Evolutionary conservation across 179 eudicot species (phyloP).

Genomic region (Silene coronaria): DNA sequence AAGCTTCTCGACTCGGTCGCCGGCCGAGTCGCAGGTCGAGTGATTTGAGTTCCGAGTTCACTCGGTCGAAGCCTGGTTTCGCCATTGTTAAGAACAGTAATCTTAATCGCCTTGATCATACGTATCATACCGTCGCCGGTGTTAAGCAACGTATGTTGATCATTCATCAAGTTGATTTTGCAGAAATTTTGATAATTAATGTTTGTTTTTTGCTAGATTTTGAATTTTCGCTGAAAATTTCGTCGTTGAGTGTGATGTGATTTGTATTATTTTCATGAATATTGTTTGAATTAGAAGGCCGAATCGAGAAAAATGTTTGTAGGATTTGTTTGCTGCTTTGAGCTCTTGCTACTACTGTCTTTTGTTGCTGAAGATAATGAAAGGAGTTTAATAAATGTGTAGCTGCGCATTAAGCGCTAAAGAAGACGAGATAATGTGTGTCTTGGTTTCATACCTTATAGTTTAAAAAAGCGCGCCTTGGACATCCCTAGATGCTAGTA

Average conservation of each 20-base stretch:
- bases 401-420: not conserved
- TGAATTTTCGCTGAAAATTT: not conserved
- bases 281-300: not conserved
- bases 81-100: slow-evolving; percentile 32
- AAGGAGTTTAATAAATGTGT: not conserved
- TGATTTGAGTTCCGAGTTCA: not conserved
- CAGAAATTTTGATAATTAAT: not conserved
- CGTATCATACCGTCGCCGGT: slow-evolving; percentile 53
- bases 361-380: not conserved
- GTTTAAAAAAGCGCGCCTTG: not conserved
- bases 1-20: slow-evolving; percentile 52
- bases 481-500: not conserved
- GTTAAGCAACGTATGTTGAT: slow-evolving; percentile 66
- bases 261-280: not conserved
- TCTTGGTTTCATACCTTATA: not conserved
- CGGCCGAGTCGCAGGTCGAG: slow-evolving; percentile 18
- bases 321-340: not conserved
- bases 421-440: not conserved
- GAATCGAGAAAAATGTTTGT: not conserved
- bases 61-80: slow-evolving; percentile 4
- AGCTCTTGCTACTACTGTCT: not conserved
- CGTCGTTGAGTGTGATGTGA: not conserved
- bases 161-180: not conserved
- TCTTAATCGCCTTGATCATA: slow-evolving; percentile 58
- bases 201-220: not conserved